Evolutionary conservation across 148 eudicot genomes (phyloP), one percentile per base, ranked within the genome.

Genomic region (Rhododendron henanense): DNA sequence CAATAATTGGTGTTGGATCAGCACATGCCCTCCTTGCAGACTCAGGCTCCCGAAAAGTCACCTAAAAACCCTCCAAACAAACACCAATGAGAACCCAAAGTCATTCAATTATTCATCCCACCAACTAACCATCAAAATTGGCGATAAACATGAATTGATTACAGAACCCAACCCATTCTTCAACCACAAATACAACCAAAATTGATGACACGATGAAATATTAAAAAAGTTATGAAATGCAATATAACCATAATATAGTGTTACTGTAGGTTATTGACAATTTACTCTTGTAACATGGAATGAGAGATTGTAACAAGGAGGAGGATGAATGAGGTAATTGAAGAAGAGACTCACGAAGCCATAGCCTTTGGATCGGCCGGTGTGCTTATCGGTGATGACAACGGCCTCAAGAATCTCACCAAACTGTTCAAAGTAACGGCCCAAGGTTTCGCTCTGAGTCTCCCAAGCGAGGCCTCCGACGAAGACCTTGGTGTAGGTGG

Each of bases 381-480:
- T 93, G 87, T 94, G 92, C 91, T 97, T 97, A 91, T 97, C 99
- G 47, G 98, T 90, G 87, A 97, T 97, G 50, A 97, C 98, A 84
- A 97, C 98, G 69, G 99, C 99, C 88, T 97, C 99, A 57, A 97
- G 96, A 59, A 97, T 97, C 31, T 97, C 98, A 57, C 99, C 99
- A 85, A 94, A 97, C 82, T 95, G 98, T 74, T 95, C 97, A 67
- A 95, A 97, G 86, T 93, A 92, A 1, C 91, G 92, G 13, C 95
- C 85, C 90, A 97, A 59, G 21, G 96, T 95, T 9, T 94, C 95
- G 75, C 96, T 97, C 81, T 94, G 94, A 3, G 99, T 97, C 86
- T 97, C 99, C 99, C 99, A 97, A 41, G 99, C 99, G 28, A 97
- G 89, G 45, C 99, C 99, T 16, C 99, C 98, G 0, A 97, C 98